Conservation (phyloP, 805 yeast species). For the Candida multigemmis region DNA sequence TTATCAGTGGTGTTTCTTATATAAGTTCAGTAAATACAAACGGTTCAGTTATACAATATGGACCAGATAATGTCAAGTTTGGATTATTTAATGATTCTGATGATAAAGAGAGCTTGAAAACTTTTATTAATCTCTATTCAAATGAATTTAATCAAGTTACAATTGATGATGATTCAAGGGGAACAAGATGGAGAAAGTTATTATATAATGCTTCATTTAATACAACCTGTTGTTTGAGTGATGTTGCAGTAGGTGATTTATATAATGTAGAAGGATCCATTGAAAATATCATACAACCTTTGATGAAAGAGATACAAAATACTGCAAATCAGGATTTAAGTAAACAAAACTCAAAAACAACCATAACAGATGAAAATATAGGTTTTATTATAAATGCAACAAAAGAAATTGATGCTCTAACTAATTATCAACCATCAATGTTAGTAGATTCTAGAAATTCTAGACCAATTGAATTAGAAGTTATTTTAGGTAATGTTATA, state of each 20-base stretch:
- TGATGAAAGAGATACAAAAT: constrained; percentile 12
- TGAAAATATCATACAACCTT: constrained; percentile 9
- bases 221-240: constrained; percentile 32
- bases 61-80: constrained; percentile 13
- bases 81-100: constrained; percentile 16
- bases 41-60: constrained; percentile 16
- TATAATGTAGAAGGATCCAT: constrained; percentile 22
- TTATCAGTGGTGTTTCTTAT: constrained; percentile 25
- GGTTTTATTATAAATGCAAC: constrained; percentile 7
- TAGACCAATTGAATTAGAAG: constrained; percentile 64
- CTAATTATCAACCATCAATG: constrained; percentile 65
- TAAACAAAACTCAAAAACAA: constrained; percentile 3
- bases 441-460: constrained; percentile 56
- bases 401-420: constrained; percentile 36
- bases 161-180: constrained; percentile 13
- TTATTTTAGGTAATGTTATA: constrained; percentile 55
- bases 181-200: constrained; percentile 53
- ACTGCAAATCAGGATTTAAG: constrained; percentile 15
- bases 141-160: constrained; percentile 12
- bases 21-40: constrained; percentile 20
- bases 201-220: constrained; percentile 64
- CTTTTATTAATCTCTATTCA: constrained; percentile 12
- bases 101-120: constrained; percentile 14
- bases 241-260: constrained; percentile 20
- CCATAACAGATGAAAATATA: constrained; percentile 9